A percentile compares a stretch with the other conserved stretches of the same genome.
Conservation (phyloP, 1,284 basidiomycete genomes). For the Neonothopanus nambi region DNA sequence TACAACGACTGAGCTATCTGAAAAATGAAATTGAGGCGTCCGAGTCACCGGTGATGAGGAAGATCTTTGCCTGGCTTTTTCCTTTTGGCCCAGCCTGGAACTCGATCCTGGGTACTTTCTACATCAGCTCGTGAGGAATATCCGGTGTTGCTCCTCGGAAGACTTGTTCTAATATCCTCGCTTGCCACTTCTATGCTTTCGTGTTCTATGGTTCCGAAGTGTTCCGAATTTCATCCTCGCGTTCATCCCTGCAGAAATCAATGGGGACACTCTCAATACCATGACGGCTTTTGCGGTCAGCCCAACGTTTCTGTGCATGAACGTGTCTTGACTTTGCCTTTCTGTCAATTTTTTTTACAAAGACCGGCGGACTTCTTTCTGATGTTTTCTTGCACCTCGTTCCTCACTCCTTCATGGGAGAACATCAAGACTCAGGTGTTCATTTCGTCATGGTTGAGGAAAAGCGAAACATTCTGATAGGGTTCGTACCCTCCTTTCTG, state of each 20-base stretch:
- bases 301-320: slow-evolving; percentile 19
- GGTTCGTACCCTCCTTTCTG: slow-evolving; percentile 44
- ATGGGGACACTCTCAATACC: slow-evolving; percentile 80
- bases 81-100: slow-evolving; percentile 89
- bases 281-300: slow-evolving; percentile 87
- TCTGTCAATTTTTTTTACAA: slow-evolving; percentile 17
- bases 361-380: slow-evolving; percentile 88
- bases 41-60: slow-evolving; percentile 72
- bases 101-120: slow-evolving; percentile 85
- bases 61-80: slow-evolving; percentile 77
- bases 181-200: slow-evolving; percentile 16
- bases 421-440: slow-evolving; percentile 67
- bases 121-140: slow-evolving; percentile 83
- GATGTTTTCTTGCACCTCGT: slow-evolving; percentile 90
- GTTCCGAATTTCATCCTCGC: slow-evolving; percentile 91
- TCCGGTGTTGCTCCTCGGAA: slow-evolving; percentile 10
- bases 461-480: slow-evolving; percentile 86
- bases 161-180: slow-evolving; percentile 9
- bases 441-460: slow-evolving; percentile 83
- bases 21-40: slow-evolving; percentile 60
- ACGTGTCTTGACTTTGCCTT: slow-evolving; percentile 1
- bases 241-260: slow-evolving; percentile 85
- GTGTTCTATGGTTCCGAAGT: slow-evolving; percentile 37
- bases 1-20: slow-evolving; percentile 58
- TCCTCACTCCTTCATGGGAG: slow-evolving; percentile 88